Evolutionary conservation across 495 filamentous ascomycete genomes (phyloP).

Genomic region (Penicillium diatomitis): DNA sequence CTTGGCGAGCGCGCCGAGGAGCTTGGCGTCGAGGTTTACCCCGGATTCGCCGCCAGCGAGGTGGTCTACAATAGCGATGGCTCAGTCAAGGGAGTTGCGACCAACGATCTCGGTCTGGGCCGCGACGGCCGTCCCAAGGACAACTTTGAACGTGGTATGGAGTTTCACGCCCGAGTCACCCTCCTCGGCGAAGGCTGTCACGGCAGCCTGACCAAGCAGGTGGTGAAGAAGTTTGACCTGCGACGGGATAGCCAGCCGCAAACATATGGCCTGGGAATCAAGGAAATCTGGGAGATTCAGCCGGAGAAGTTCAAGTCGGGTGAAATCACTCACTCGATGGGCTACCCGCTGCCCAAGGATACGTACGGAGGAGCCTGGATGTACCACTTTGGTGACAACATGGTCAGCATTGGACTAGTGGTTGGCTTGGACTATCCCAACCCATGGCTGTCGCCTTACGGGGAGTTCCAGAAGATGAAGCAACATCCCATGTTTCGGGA

Average conservation of each 20-base stretch:
- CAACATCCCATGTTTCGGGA: slow-evolving; percentile 82
- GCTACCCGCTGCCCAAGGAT: slow-evolving; percentile 78
- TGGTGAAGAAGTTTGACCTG: slow-evolving; percentile 90
- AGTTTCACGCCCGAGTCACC: slow-evolving; percentile 90
- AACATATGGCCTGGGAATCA: slow-evolving; percentile 89
- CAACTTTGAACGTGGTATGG: slow-evolving; percentile 94
- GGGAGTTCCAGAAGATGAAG: slow-evolving; percentile 98
- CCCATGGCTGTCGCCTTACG: slow-evolving; percentile 92
- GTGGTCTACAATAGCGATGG: slow-evolving; percentile 81
- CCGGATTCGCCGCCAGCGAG: slow-evolving; percentile 91
- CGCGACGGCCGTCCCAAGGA: slow-evolving; percentile 79
- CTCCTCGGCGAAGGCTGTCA: slow-evolving; percentile 96
- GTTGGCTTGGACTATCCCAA: slow-evolving; percentile 94
- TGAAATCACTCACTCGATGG: slow-evolving; percentile 83
- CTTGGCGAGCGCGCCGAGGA: slow-evolving; percentile 91
- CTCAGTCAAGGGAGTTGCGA: slow-evolving; percentile 87
- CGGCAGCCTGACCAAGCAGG: slow-evolving; percentile 90
- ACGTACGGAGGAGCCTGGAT: slow-evolving; percentile 97
- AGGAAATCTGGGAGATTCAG: slow-evolving; percentile 95
- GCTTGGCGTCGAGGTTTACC: slow-evolving; percentile 95
- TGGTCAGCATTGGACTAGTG: slow-evolving; percentile 88
- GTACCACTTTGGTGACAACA: slow-evolving; percentile 98
- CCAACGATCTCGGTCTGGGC: slow-evolving; percentile 83
- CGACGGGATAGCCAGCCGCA: slow-evolving; percentile 82
- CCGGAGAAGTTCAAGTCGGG: slow-evolving; percentile 88